phyloP scores from a whole-genome alignment of 495 filamentous ascomycete genomes.

The Penicillium fimorum region DNA sequence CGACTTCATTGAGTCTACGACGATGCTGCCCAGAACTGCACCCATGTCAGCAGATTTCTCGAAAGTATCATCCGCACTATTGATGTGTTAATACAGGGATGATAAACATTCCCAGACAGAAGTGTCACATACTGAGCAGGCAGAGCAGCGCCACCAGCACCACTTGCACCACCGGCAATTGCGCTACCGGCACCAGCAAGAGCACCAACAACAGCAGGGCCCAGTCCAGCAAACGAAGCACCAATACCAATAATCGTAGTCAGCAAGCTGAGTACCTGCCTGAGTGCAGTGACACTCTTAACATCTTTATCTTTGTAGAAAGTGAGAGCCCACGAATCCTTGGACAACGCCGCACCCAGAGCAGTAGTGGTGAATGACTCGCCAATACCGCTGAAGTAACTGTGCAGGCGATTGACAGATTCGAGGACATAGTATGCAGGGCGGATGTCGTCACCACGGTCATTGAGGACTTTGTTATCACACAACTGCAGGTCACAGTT shows the following conservation, averaged over 20 bases:
- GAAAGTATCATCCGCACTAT: conserved; percentile 23
- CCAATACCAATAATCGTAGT: conserved; percentile 23
- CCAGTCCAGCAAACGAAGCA: conserved; percentile 23
- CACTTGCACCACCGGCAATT: conserved; percentile 7
- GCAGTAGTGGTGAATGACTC: conserved; percentile 24
- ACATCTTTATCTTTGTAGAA: conserved; percentile 31
- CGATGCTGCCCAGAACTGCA: conserved; percentile 20
- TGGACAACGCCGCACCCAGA: conserved; percentile 25
- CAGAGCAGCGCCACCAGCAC: conserved; percentile 3
- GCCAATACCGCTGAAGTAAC: conserved; percentile 23
- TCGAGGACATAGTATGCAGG: conserved; percentile 28
- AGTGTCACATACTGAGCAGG: conserved; percentile 10
- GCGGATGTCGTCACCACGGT: conserved; percentile 17
- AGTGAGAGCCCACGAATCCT: conserved; percentile 25
- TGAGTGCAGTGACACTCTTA: conserved; percentile 17
- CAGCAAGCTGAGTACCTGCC: conserved; percentile 17
- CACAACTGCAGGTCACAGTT: conserved; percentile 26
- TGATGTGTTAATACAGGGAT: background rate
- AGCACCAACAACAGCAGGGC: conserved; percentile 8
- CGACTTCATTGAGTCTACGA: conserved; percentile 18
- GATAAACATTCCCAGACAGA: background rate
- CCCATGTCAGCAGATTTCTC: conserved; percentile 30
- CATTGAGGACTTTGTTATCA: conserved; percentile 23
- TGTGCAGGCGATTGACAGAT: conserved; percentile 24
- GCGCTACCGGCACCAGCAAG: conserved; percentile 16